Conservation (phyloP, 208 protist genomes). For the Trypanosomatidae sp. region DNA sequence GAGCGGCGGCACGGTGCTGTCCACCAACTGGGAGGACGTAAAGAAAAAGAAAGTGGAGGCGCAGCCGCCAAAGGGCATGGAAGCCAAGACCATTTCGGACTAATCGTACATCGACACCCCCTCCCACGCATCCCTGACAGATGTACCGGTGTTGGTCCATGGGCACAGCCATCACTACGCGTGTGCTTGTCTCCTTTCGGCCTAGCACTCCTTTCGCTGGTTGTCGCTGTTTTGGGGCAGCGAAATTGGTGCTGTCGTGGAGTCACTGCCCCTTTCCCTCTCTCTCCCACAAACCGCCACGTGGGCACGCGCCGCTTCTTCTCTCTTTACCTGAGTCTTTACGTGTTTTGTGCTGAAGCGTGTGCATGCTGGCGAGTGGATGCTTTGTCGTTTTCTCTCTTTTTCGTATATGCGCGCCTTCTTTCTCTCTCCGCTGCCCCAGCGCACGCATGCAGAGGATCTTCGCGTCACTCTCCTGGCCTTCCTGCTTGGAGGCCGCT, state of each 20-base stretch:
- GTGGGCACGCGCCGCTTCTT: neutral
- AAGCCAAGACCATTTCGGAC: constrained; percentile 64
- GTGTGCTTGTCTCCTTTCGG: neutral
- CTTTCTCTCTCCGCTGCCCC: neutral
- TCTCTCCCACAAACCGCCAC: neutral
- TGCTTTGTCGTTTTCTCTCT: neutral
- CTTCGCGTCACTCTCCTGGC: constrained; percentile 5
- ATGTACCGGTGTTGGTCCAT: neutral
- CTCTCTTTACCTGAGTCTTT: neutral
- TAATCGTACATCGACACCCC: constrained; percentile 8
- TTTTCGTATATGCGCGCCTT: neutral
- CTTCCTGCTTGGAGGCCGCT: neutral
- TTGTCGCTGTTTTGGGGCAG: neutral
- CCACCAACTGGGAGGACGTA: constrained; percentile 96
- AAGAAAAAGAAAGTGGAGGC: constrained; percentile 77
- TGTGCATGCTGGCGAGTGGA: neutral
- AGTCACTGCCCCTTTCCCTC: neutral
- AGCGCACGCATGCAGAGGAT: neutral
- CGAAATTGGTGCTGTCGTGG: neutral
- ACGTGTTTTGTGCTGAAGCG: neutral
- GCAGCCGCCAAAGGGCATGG: constrained; percentile 90
- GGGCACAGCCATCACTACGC: neutral
- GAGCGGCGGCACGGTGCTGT: constrained; percentile 94
- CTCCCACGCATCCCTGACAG: neutral
- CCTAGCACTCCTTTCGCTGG: constrained; percentile 2